Percentiles rank a stretch among this genome's conserved stretches.
Evolutionary conservation across 2,329 filamentous ascomycete species (phyloP).

Genomic region (Kalaharituber pfeilii): DNA sequence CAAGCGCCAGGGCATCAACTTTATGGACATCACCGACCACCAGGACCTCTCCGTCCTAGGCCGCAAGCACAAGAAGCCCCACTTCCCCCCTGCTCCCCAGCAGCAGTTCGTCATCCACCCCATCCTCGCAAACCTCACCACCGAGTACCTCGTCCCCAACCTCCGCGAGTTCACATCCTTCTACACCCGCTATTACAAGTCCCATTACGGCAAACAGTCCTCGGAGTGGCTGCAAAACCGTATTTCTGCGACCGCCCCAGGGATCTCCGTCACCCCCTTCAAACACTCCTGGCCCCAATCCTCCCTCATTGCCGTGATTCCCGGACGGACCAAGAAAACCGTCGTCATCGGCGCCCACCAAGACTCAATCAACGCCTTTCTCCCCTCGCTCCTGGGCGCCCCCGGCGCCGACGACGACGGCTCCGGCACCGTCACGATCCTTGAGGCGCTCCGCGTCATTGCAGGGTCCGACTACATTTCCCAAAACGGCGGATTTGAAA

Average conservation of each 20-base stretch:
- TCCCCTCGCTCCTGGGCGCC: constrained; percentile 66
- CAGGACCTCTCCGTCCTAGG: constrained; percentile 35
- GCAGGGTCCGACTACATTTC: constrained; percentile 38
- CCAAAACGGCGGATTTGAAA: constrained; percentile 30
- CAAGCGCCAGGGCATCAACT: constrained; percentile 64
- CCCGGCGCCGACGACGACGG: constrained; percentile 95
- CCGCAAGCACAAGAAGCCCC: constrained; percentile 25
- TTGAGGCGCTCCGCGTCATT: constrained; percentile 73
- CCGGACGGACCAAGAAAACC: constrained; percentile 67
- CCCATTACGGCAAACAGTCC: constrained; percentile 60
- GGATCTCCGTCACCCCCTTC: constrained; percentile 24
- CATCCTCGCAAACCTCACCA: constrained; percentile 51
- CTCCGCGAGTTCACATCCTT: constrained; percentile 63
- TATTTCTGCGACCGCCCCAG: constrained; percentile 52
- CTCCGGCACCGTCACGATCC: constrained; percentile 80
- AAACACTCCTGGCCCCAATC: constrained; percentile 74
- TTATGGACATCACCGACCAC: constrained; percentile 85
- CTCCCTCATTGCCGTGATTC: constrained; percentile 80
- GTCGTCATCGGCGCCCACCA: constrained; percentile 83
- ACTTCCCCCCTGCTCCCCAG: constrained; percentile 45
- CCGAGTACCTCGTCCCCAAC: constrained; percentile 58
- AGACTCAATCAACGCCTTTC: constrained; percentile 84
- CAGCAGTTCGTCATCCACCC: constrained; percentile 48
- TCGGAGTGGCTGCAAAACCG: constrained; percentile 71
- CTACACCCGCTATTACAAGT: constrained; percentile 62